phyloP scores from a whole-genome alignment of 2,329 filamentous ascomycete genomes.

The Diaporthe destruens region DNA sequence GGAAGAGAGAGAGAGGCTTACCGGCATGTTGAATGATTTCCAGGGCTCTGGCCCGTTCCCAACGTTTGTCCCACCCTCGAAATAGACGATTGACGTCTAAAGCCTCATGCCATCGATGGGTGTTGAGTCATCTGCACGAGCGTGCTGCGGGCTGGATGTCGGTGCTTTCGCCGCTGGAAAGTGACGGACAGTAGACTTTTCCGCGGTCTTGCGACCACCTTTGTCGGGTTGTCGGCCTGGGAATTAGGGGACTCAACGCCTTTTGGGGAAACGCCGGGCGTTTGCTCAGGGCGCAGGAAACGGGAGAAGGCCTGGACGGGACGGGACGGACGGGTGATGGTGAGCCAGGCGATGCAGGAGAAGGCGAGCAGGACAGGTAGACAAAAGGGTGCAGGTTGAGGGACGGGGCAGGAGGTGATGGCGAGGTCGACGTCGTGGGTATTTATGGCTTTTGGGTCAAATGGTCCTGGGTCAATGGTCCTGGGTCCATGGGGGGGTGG shows the following conservation, averaged over 20 bases:
- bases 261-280: slow-evolving; percentile 10
- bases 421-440: slow-evolving; percentile 34
- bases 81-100: slow-evolving; percentile 39
- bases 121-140: slow-evolving; percentile 39
- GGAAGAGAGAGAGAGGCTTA: slow-evolving; percentile 47
- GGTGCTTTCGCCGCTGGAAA: slow-evolving; percentile 24
- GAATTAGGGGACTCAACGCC: slow-evolving; percentile 25
- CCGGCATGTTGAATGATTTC: slow-evolving; percentile 52
- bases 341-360: neutral
- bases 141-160: slow-evolving; percentile 8
- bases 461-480: slow-evolving; percentile 2
- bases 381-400: slow-evolving; percentile 33
- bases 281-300: neutral
- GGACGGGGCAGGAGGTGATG: slow-evolving; percentile 16
- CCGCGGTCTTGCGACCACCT: slow-evolving; percentile 22
- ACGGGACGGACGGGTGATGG: neutral
- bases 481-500: slow-evolving; percentile 19
- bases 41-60: slow-evolving; percentile 26
- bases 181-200: slow-evolving; percentile 35
- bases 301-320: neutral
- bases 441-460: slow-evolving; percentile 39
- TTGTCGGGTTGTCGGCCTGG: slow-evolving; percentile 30
- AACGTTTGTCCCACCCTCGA: slow-evolving; percentile 39
- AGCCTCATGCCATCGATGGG: slow-evolving; percentile 47
- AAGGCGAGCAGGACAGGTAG: slow-evolving; percentile 22